Evolutionary conservation across 1,284 basidiomycete species (phyloP), one percentile per base, ranked within the genome.

Genomic region (Ganoderma meredithae): DNA sequence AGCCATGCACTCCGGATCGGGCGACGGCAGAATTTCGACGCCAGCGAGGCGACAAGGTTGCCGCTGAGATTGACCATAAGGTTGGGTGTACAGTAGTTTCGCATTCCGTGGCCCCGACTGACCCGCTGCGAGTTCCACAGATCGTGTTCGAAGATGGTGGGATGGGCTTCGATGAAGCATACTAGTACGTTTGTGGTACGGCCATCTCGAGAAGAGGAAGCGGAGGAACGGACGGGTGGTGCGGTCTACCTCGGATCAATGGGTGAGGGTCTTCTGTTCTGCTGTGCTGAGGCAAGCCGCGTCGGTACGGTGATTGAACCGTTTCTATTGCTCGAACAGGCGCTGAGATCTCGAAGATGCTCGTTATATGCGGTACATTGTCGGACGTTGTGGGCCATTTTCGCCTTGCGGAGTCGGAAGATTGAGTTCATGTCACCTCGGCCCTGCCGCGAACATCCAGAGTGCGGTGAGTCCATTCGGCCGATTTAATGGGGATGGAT

Each of bases 11-110:
- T 0, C 83, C 84, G 19, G 83, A 89, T 49, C 82, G 88, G 60
- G 66, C 88, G 15, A 88, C 85, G 8, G 88, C 89, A 0, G 79
- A 86, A 31, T 92, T 90, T 76, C 75, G 79, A 39, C 93, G 91
- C 75, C 83, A 76, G 66, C n/a, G 44, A 47, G n/a, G 8, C 44
- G n/a, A 22, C 44, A 47, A 10, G 8, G n/a, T 47, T 47, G 44
- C 44, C 44, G 44, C 44, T 47, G 44, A 47, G 43, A 44, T 44
- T 8, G 17, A 19, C n/a, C 9, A 47, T 22, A 47, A 47, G 44
- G 44, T 47, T 47, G n/a, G 44, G 8, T 7, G 10, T 15, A 19
- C 7, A 33, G 10, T 36, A 7, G 15, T 10, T 22, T 47, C n/a
- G 6, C 3, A 22, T 22, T 47, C 8, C 44, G n/a, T 47, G n/a